Conservation (phyloP, 116 monocot species). For the Papilionanthe hybrid region DNA sequence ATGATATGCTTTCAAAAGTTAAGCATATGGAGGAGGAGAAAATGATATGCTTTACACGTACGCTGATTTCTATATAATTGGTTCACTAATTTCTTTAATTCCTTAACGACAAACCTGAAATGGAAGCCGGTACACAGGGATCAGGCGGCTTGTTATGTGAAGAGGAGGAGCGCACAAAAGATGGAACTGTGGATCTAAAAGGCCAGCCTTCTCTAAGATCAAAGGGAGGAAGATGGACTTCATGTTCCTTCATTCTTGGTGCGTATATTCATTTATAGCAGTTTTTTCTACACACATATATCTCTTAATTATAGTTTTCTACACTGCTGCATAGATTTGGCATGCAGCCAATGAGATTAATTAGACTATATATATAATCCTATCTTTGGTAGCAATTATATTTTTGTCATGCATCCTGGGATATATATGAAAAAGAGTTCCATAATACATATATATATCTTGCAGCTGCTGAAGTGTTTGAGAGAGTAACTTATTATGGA, state of each 20-base stretch:
- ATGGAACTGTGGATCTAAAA: constrained; percentile 9
- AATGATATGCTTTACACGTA: no score
- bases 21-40: no score
- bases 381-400: no score
- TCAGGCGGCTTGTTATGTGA: no score
- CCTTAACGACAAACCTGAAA: no score
- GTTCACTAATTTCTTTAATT: no score
- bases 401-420: no score
- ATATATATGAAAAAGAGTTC: no score
- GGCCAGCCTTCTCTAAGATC: constrained; percentile 5
- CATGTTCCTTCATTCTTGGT: constrained; percentile 8
- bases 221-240: constrained; percentile 6
- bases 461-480: constrained; percentile 16
- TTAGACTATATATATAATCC: background rate
- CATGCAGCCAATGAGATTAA: constrained; percentile 10
- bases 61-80: no score
- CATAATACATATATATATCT: background rate
- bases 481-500: constrained; percentile 20
- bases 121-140: no score
- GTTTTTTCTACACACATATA: no score
- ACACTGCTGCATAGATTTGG: background rate
- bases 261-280: background rate
- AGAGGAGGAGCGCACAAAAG: background rate
- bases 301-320: background rate
- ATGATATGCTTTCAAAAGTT: no score